Evolutionary conservation across 306 rosid genomes (phyloP).

Genomic region (Aeschynomene evenia): DNA sequence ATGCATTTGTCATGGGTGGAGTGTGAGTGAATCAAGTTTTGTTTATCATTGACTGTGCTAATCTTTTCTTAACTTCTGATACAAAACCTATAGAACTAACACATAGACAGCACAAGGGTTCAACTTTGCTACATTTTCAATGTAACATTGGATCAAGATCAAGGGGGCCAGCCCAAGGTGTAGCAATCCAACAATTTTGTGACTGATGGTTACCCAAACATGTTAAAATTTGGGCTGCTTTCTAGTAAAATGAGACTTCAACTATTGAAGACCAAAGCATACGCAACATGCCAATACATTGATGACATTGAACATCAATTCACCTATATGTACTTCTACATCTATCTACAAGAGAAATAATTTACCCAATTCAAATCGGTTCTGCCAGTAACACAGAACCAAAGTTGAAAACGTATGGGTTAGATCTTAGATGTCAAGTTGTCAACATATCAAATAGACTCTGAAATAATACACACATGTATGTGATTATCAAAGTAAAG

Average conservation of each 20-base stretch:
- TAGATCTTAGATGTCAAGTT: background rate
- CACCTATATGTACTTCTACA: slow-evolving; percentile 22
- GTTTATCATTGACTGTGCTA: background rate
- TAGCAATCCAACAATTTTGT: slow-evolving; percentile 2
- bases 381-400: slow-evolving; percentile 1
- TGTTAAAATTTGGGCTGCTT: slow-evolving; percentile 28
- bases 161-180: slow-evolving; percentile 17
- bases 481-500: background rate
- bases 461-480: background rate
- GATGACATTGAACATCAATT: slow-evolving; percentile 17
- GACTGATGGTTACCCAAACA: slow-evolving; percentile 11
- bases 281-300: background rate
- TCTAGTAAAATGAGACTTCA: slow-evolving; percentile 17
- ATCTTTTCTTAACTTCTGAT: background rate
- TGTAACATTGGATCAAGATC: background rate
- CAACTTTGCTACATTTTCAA: slow-evolving; percentile 1
- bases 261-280: slow-evolving; percentile 7
- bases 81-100: background rate
- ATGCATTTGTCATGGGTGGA: background rate
- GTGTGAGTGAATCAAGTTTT: background rate
- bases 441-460: slow-evolving; percentile 2
- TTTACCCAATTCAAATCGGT: slow-evolving; percentile 15
- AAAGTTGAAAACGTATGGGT: background rate
- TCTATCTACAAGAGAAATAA: slow-evolving; percentile 4
- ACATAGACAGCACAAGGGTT: slow-evolving; percentile 8